Percentiles rank a stretch among this genome's conserved stretches.
These are phyloP conservation scores for Colletotrichum navitas DNA, from an alignment of 2,329 filamentous ascomycete genomes.

Conservation along the genomic window DNA sequence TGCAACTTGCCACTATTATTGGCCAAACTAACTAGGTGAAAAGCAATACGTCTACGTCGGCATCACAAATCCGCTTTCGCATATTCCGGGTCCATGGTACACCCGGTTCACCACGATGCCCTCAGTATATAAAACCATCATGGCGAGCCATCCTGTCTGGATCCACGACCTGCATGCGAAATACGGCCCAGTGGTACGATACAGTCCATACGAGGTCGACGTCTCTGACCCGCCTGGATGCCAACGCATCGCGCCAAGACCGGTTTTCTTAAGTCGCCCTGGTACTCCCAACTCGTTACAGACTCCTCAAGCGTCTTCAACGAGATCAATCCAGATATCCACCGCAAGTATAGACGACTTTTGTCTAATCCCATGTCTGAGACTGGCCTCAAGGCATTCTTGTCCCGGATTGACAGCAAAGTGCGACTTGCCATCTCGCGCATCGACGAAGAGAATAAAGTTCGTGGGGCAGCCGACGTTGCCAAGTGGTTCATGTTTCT, in stretches of 20 bases:
- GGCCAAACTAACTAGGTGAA: background rate
- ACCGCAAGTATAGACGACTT: slow-evolving; percentile 55
- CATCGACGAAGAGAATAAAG: slow-evolving; percentile 58
- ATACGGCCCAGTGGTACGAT: slow-evolving; percentile 37
- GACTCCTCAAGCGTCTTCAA: slow-evolving; percentile 38
- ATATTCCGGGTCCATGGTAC: slow-evolving; percentile 34
- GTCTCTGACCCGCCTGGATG: slow-evolving; percentile 44
- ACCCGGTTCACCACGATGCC: slow-evolving; percentile 28
- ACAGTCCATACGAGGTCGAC: slow-evolving; percentile 33
- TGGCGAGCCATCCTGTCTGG: slow-evolving; percentile 21
- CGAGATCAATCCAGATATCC: slow-evolving; percentile 18
- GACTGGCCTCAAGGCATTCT: slow-evolving; percentile 52
- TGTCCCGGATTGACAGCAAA: slow-evolving; percentile 53
- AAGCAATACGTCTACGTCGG: slow-evolving; percentile 24
- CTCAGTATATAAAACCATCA: slow-evolving; percentile 17
- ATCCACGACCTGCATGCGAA: slow-evolving; percentile 30
- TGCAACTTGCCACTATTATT: background rate
- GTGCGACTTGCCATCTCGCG: slow-evolving; percentile 57
- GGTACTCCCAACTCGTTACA: slow-evolving; percentile 34
- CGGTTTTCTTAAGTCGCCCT: slow-evolving; percentile 26
- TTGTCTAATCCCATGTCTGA: slow-evolving; percentile 58
- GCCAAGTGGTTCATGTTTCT: slow-evolving; percentile 68
- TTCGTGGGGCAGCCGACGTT: slow-evolving; percentile 57
- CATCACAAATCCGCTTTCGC: slow-evolving; percentile 25
- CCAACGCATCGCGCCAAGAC: slow-evolving; percentile 48